These are phyloP conservation scores for Boeremia lycopersici DNA, from an alignment of 2,329 filamentous ascomycete genomes.

Conservation along the genomic window DNA sequence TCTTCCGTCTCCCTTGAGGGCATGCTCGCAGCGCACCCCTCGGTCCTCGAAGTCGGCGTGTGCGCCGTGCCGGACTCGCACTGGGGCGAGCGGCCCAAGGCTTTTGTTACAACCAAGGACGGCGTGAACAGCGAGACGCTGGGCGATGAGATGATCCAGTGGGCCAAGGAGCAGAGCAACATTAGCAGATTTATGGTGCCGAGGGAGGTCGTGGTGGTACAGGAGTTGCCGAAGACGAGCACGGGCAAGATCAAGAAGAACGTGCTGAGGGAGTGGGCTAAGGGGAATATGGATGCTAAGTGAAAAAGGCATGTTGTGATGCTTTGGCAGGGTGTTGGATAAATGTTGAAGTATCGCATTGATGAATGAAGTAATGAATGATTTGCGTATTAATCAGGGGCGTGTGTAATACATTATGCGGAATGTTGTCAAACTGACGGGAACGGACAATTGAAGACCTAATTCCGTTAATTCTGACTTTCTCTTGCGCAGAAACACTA, in stretches of 20 bases:
- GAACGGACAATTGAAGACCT: too few species aligned
- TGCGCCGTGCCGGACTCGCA: conserved; percentile 85
- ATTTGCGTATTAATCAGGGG: too few species aligned
- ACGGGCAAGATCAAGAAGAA: conserved; percentile 98
- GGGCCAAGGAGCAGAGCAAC: conserved; percentile 79
- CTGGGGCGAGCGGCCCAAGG: conserved; percentile 97
- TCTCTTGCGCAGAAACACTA: too few species aligned
- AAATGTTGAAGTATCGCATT: too few species aligned
- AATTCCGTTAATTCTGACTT: too few species aligned
- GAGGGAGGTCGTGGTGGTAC: conserved; percentile 75
- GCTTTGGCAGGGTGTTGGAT: too few species aligned
- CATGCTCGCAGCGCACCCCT: conserved; percentile 85
- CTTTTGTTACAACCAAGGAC: conserved; percentile 81
- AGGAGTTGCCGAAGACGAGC: conserved; percentile 91
- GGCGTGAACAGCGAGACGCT: conserved; percentile 58
- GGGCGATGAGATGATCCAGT: conserved; percentile 76
- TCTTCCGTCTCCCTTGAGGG: conserved; percentile 90
- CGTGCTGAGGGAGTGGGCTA: conserved; percentile 84
- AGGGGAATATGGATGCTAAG: conserved; percentile 52
- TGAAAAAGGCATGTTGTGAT: background rate
- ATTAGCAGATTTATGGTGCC: conserved; percentile 93
- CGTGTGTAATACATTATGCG: too few species aligned
- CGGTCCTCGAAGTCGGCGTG: conserved; percentile 89
- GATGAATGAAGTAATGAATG: too few species aligned
- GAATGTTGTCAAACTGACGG: too few species aligned